phyloP scores from a whole-genome alignment of 345 rosid genomes.

The Salix viminalis region DNA sequence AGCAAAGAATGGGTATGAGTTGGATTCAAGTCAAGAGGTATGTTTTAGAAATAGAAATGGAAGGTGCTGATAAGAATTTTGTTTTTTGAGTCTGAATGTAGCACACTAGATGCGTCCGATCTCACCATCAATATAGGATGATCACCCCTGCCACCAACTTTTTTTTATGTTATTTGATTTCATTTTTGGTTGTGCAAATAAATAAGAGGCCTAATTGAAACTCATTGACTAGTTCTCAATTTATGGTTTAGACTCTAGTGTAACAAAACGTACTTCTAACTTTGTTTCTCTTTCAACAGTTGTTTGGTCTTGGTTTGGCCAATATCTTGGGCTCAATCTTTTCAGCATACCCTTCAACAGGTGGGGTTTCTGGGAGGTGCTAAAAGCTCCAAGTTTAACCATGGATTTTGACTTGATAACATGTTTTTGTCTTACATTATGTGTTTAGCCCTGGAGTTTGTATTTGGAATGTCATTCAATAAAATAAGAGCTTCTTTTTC shows the following conservation, averaged over 20 bases:
- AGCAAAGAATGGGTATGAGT: slow-evolving; percentile 90
- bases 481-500: slow-evolving; percentile 12
- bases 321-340: slow-evolving; percentile 86
- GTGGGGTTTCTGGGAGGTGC: slow-evolving; percentile 40
- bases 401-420: not conserved
- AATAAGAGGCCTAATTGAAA: not conserved
- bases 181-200: not conserved
- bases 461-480: not conserved
- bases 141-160: not conserved
- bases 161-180: not conserved
- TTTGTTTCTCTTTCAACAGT: slow-evolving; percentile 37
- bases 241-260: not conserved
- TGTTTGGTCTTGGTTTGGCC: slow-evolving; percentile 96
- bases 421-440: not conserved
- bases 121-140: not conserved
- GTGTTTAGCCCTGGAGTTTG: not conserved
- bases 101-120: not conserved
- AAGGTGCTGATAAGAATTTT: not conserved
- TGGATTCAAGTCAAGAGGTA: slow-evolving; percentile 98
- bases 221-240: not conserved
- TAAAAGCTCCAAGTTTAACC: slow-evolving; percentile 10
- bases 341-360: slow-evolving; percentile 89
- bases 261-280: not conserved
- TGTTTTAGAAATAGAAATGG: not conserved
- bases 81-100: not conserved